phyloP scores from a whole-genome alignment of 495 filamentous ascomycete species.

The Darksidea phi region DNA sequence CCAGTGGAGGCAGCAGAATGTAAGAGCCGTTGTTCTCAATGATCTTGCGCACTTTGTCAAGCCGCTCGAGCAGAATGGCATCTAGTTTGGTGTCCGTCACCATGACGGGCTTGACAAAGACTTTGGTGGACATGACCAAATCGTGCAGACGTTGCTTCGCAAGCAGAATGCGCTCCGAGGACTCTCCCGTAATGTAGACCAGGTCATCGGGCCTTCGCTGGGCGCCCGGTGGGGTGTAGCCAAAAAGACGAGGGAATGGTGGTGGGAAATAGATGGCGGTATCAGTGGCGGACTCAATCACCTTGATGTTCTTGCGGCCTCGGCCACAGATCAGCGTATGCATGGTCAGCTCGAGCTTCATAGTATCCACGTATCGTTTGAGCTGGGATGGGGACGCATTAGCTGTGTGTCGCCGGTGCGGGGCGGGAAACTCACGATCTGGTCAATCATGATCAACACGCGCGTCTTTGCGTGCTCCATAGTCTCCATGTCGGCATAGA shows the following conservation, averaged over 20 bases:
- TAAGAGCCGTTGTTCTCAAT: constrained; percentile 95
- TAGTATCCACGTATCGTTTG: constrained; percentile 76
- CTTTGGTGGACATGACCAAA: constrained; percentile 68
- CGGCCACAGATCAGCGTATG: constrained; percentile 90
- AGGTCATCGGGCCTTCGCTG: constrained; percentile 79
- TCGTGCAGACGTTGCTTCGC: constrained; percentile 90
- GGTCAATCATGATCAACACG: constrained; percentile 94
- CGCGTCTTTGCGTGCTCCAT: constrained; percentile 95
- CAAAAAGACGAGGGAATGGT: constrained; percentile 83
- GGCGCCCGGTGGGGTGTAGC: constrained; percentile 78
- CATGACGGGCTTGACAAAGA: constrained; percentile 86
- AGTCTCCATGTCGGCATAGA: constrained; percentile 93
- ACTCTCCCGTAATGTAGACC: constrained; percentile 90
- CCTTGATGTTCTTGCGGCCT: constrained; percentile 91
- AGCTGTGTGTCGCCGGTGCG: constrained; percentile 33
- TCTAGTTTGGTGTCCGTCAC: constrained; percentile 88
- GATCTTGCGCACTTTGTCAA: constrained; percentile 96
- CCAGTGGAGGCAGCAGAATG: constrained; percentile 83
- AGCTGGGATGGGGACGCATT: constrained; percentile 58
- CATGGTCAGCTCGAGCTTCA: constrained; percentile 79
- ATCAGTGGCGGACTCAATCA: constrained; percentile 88
- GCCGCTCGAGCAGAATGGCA: constrained; percentile 81
- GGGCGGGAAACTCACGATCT: constrained; percentile 67
- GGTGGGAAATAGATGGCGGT: constrained; percentile 98
- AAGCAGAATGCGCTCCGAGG: constrained; percentile 69